Evolutionary conservation across 2,329 filamentous ascomycete species (phyloP), one percentile per base, ranked within the genome.

Genomic region (Aciculosporium take): DNA sequence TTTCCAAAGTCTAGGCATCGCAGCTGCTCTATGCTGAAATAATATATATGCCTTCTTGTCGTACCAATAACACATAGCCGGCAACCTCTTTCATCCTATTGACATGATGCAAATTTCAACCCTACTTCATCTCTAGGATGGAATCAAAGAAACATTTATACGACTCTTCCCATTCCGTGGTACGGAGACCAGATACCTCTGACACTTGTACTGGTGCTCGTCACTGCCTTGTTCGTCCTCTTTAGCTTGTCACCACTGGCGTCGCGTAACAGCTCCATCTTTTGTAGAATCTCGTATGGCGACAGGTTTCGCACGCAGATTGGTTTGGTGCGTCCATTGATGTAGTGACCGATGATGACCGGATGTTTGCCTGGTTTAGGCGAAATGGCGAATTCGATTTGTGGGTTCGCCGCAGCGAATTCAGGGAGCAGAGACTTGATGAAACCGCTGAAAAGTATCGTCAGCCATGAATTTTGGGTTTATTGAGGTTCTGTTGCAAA

Each of bases 351-450:
- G 53, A 81, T 78, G 53, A 98, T 77, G 47, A 94, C 76, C 29
- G 91, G 91, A 63, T 96, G 89, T 57, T 83, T 83, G 52, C 79
- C 71, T n/a, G 88, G 89, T 51, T 88, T 81, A 15, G 89, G 91
- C 30, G 88, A 93, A 45, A 98, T 78, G 55, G 77, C 78, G 65
- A 98, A 85, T 66, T 96, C 88, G 69, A 96, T 79, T 61, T 85
- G 76, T 24, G 89, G 87, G 65, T 95, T 84, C 53, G 72, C 67
- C 51, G 75, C 68, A 42, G 88, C 88, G 66, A 98, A 95, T 50
- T 71, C 66, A 37, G 81, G 70, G 44, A 95, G 81, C 32, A 75
- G 68, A 47, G 79, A 71, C 60, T 82, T 81, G 61, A 96, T 79
- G 69, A 94, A 95, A 52, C 77, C 67, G 55, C 86, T 93, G 53